Evolutionary conservation across 345 rosid genomes (phyloP).

Genomic region (Litchi chinensis): DNA sequence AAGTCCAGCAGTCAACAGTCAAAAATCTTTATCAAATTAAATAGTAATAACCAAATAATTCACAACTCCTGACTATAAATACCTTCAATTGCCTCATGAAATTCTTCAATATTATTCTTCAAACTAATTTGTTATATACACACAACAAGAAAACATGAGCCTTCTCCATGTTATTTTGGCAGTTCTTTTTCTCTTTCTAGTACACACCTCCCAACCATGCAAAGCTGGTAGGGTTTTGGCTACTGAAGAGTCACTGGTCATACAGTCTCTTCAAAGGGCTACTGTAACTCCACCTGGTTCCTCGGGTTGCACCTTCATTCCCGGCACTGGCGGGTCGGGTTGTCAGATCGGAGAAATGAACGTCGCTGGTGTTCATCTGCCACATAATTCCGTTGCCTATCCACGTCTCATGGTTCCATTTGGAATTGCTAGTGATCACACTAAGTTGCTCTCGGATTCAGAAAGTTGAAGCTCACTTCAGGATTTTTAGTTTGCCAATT

Average conservation of each 20-base stretch:
- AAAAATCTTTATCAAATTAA: slow-evolving; percentile 24
- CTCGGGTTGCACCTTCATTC: slow-evolving; percentile 66
- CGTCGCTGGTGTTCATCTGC: slow-evolving; percentile 30
- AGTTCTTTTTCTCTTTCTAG: slow-evolving; percentile 24
- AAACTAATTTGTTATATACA: background rate
- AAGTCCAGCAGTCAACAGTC: slow-evolving; percentile 34
- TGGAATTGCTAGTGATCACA: slow-evolving; percentile 26
- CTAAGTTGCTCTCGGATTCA: slow-evolving; percentile 4
- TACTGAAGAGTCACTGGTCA: background rate
- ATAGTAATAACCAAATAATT: background rate
- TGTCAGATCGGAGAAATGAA: slow-evolving; percentile 51
- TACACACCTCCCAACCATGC: slow-evolving; percentile 25
- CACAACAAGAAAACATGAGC: slow-evolving; percentile 26
- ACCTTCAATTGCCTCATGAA: background rate
- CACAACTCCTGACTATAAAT: slow-evolving; percentile 6
- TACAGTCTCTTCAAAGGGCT: slow-evolving; percentile 56
- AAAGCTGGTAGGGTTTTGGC: slow-evolving; percentile 33
- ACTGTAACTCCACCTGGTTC: slow-evolving; percentile 39
- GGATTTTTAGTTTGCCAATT: background rate
- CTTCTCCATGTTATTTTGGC: slow-evolving; percentile 22
- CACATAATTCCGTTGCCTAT: slow-evolving; percentile 26
- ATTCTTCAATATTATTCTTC: background rate
- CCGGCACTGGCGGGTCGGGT: slow-evolving; percentile 39
- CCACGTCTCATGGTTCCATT: slow-evolving; percentile 30
- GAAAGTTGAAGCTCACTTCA: background rate